phyloP scores from a whole-genome alignment of 2,329 filamentous ascomycete species.

The Pseudocercospora fijiensis region DNA sequence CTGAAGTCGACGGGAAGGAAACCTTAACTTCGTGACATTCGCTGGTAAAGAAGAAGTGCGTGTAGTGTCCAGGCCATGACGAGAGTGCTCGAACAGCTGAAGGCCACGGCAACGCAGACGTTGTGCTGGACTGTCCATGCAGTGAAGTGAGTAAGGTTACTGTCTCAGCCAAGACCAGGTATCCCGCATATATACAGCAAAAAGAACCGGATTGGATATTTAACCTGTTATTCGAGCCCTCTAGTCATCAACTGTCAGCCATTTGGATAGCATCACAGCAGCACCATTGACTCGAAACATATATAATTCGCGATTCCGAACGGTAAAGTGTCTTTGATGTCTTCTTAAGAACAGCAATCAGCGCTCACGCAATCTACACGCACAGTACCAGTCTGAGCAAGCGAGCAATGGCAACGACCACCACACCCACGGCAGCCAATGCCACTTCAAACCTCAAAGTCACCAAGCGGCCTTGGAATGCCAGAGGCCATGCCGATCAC shows the following conservation, averaged over 20 bases:
- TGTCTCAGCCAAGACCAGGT: background rate
- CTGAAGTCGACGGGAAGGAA: background rate
- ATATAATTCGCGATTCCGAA: conserved; percentile 19
- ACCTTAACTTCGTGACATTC: background rate
- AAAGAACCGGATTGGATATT: background rate
- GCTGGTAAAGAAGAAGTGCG: background rate
- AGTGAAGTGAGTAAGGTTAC: too few relatives aligned
- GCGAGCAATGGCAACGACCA: conserved; percentile 42
- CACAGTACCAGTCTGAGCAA: conserved; percentile 21
- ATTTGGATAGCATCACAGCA: conserved; percentile 11
- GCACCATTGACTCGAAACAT: conserved; percentile 8
- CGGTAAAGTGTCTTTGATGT: conserved; percentile 26
- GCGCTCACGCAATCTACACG: conserved; percentile 3
- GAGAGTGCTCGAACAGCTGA: background rate
- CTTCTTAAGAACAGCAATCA: conserved; percentile 25
- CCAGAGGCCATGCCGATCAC: conserved; percentile 75
- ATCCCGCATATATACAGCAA: background rate
- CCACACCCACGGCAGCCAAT: conserved; percentile 33
- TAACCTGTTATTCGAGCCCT: background rate
- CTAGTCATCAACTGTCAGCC: conserved; percentile 16
- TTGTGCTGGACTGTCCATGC: background rate
- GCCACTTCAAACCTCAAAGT: conserved; percentile 55
- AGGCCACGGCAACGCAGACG: background rate
- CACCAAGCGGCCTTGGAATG: conserved; percentile 68
- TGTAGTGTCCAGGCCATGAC: background rate